These are phyloP conservation scores for Daphne laureola DNA, from an alignment of 441 rosid genomes.

Conservation along the genomic window DNA sequence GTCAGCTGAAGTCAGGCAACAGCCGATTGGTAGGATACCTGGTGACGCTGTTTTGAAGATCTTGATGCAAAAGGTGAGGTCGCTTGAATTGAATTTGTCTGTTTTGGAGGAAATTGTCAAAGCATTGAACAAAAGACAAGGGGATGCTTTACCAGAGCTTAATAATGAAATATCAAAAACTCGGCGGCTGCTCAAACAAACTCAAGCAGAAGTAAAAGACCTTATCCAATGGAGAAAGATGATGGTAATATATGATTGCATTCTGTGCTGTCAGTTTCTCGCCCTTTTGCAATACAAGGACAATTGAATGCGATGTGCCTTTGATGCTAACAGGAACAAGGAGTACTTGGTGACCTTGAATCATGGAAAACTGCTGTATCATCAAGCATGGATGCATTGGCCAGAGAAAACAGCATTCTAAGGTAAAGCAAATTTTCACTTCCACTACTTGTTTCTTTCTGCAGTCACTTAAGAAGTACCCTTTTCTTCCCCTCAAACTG, in stretches of 20 bases:
- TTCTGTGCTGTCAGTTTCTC: background rate
- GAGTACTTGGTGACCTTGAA: conserved; percentile 35
- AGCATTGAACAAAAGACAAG: conserved; percentile 44
- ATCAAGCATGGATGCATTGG: conserved; percentile 47
- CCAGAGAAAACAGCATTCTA: conserved; percentile 47
- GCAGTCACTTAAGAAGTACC: background rate
- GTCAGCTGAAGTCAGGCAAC: conserved; percentile 50
- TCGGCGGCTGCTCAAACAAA: conserved; percentile 38
- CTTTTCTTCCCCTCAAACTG: background rate
- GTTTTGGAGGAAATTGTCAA: conserved; percentile 64
- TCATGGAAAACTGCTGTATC: conserved; percentile 53
- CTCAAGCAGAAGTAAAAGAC: conserved; percentile 42
- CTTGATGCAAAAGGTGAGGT: conserved; percentile 77
- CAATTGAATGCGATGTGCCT: background rate
- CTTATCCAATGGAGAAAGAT: conserved; percentile 49
- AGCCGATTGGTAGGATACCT: conserved; percentile 45
- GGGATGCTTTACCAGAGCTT: conserved; percentile 42
- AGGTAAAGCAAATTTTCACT: conserved; percentile 33
- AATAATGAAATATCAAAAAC: conserved; percentile 46
- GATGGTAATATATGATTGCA: conserved; percentile 28
- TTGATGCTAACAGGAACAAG: conserved; percentile 43
- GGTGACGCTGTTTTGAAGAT: conserved; percentile 64
- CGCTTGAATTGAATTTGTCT: conserved; percentile 64
- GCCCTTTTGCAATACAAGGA: background rate
- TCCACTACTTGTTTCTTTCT: background rate